These are phyloP conservation scores for Xylariaceae sp. DNA, from an alignment of 2,329 filamentous ascomycete genomes.

Conservation along the genomic window DNA sequence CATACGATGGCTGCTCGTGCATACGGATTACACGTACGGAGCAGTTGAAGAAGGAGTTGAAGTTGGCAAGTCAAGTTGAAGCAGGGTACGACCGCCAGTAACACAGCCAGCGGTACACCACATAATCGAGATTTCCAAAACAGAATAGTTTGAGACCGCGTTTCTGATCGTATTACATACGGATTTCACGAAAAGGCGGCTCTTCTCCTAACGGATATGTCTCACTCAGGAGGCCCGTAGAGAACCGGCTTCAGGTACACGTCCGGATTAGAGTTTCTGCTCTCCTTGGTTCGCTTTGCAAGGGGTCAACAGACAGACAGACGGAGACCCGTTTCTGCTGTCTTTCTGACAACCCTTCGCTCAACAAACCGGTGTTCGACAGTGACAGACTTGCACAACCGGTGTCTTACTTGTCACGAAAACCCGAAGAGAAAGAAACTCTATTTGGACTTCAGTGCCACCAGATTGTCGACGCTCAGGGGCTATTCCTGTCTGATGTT, in stretches of 20 bases:
- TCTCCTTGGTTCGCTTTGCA: conserved; percentile 11
- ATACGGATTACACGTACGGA: not conserved
- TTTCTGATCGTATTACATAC: not conserved
- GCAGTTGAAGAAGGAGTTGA: not conserved
- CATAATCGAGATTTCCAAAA: not conserved
- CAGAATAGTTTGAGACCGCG: not conserved
- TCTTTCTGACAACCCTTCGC: not conserved
- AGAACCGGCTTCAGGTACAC: conserved; percentile 6
- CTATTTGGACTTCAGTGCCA: conserved; percentile 15
- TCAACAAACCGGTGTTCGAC: no score
- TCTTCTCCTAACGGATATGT: conserved; percentile 1
- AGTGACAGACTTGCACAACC: conserved; percentile 3
- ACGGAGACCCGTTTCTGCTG: not conserved
- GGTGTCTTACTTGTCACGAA: not conserved
- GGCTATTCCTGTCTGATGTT: no score
- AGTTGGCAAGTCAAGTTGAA: not conserved
- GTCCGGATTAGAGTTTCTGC: conserved; percentile 11
- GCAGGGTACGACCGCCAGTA: no score
- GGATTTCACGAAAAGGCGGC: not conserved
- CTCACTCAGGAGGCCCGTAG: conserved; percentile 8
- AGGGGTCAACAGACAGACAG: conserved; percentile 10
- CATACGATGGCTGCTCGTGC: not conserved
- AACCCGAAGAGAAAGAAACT: conserved; percentile 1
- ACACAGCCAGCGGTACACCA: not conserved
- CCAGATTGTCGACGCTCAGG: not conserved